Conservation (phyloP, 768 basidiomycete species). For the Rhodosporidiobolus sp. region DNA sequence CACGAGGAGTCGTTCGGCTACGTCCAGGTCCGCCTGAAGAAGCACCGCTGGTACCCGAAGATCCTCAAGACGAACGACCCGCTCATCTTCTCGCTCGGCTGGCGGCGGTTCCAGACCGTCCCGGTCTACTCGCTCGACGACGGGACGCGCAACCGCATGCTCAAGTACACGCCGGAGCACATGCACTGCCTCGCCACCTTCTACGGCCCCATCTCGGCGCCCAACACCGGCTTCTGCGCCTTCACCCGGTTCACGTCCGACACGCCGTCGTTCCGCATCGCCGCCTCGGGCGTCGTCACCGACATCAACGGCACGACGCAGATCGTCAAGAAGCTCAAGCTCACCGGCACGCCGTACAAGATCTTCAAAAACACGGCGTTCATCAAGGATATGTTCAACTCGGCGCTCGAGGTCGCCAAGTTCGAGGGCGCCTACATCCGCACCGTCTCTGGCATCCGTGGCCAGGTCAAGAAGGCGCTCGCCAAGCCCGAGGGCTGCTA, state of each 20-base stretch:
- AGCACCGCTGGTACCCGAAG: constrained; percentile 86
- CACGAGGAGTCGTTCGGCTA: constrained; percentile 90
- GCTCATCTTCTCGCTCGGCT: constrained; percentile 91
- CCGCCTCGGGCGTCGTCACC: constrained; percentile 89
- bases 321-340: constrained; percentile 97
- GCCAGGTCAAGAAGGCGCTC: constrained; percentile 93
- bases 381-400: constrained; percentile 93
- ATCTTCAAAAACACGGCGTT: constrained; percentile 99
- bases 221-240: constrained; percentile 95
- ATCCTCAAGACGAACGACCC: constrained; percentile 97
- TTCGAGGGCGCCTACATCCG: constrained; percentile 96
- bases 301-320: constrained; percentile 87
- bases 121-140: constrained; percentile 97
- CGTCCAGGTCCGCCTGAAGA: constrained; percentile 90
- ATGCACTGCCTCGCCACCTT: constrained; percentile 99
- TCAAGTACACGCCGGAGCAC: constrained; percentile 99
- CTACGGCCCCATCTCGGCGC: constrained; percentile 85
- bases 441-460: constrained; percentile 92
- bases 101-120: constrained; percentile 91
- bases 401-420: constrained; percentile 90
- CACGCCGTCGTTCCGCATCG: constrained; percentile 73
- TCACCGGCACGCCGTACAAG: constrained; percentile 92
- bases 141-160: constrained; percentile 90
- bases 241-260: constrained; percentile 79
- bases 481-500: constrained; percentile 93